phyloP scores from a whole-genome alignment of 83 land plant genomes.

The Picea engelmannii region DNA sequence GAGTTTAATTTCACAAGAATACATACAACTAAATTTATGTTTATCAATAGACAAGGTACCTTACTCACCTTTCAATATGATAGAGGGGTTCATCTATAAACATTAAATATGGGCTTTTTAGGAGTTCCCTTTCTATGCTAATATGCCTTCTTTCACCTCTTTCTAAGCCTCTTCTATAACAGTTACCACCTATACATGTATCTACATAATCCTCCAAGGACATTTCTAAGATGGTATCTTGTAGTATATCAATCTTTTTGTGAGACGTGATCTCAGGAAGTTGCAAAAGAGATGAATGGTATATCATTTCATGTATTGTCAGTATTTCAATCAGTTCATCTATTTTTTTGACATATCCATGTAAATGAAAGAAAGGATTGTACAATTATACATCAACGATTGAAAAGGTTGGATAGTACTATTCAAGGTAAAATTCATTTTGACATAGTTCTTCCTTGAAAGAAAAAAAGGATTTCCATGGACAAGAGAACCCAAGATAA shows the following conservation, averaged over 20 bases:
- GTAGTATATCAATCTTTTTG: conserved; percentile 54
- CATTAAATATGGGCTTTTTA: conserved; percentile 72
- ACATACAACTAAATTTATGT: too few species aligned
- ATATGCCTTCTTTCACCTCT: conserved; percentile 88
- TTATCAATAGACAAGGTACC: too few species aligned
- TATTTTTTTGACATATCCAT: conserved; percentile 88
- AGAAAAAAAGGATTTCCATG: too few species aligned
- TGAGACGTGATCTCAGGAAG: conserved; percentile 57
- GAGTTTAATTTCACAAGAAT: too few species aligned
- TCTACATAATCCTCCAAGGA: conserved; percentile 83
- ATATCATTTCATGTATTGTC: conserved; percentile 81
- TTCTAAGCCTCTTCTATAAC: conserved; percentile 77
- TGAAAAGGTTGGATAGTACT: too few species aligned
- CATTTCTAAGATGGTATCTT: conserved; percentile 88
- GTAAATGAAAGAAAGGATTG: too few species aligned
- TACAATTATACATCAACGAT: too few species aligned
- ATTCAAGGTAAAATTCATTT: too few species aligned
- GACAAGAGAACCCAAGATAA: too few species aligned
- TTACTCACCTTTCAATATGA: conserved; percentile 83
- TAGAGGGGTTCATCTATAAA: conserved; percentile 96
- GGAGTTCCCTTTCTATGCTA: conserved; percentile 86
- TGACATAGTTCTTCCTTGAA: too few species aligned
- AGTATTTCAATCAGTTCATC: conserved; percentile 81
- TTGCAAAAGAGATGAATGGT: conserved; percentile 77
- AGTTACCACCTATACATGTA: conserved; percentile 84